phyloP scores from a whole-genome alignment of 192 early-diverging fungal species.

The Coemansia sp. region DNA sequence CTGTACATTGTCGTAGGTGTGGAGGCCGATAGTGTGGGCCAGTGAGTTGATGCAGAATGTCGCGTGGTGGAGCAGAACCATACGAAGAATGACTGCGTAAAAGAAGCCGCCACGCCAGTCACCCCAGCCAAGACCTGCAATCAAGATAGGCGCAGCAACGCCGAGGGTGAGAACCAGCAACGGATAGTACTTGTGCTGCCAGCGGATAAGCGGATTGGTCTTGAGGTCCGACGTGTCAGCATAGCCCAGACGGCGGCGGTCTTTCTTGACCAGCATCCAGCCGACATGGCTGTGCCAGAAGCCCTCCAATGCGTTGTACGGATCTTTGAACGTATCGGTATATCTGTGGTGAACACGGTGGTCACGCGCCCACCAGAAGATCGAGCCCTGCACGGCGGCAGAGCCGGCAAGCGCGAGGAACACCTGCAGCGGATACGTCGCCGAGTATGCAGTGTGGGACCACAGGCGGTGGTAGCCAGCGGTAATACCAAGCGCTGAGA shows the following conservation, averaged over 20 bases:
- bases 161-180: conserved; percentile 70
- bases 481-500: conserved; percentile 40
- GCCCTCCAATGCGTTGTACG: conserved; percentile 77
- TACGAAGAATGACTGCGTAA: conserved; percentile 69
- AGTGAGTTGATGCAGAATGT: conserved; percentile 87
- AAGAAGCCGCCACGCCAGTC: conserved; percentile 83
- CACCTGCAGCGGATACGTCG: conserved; percentile 59
- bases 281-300: conserved; percentile 81
- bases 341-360: conserved; percentile 88
- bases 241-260: conserved; percentile 68
- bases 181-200: conserved; percentile 79
- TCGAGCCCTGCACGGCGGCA: conserved; percentile 77
- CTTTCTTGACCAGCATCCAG: conserved; percentile 84
- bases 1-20: conserved; percentile 75
- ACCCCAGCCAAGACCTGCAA: conserved; percentile 82
- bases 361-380: conserved; percentile 83
- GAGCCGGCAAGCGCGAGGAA: conserved; percentile 65
- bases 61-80: conserved; percentile 80
- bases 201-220: conserved; percentile 66
- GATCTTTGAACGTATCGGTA: conserved; percentile 82
- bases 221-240: conserved; percentile 80
- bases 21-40: conserved; percentile 74
- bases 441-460: conserved; percentile 76
- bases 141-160: conserved; percentile 76
- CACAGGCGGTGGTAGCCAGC: conserved; percentile 84